phyloP scores from a whole-genome alignment of 805 yeast genomes.

The Blastobotrys peoriensis region DNA sequence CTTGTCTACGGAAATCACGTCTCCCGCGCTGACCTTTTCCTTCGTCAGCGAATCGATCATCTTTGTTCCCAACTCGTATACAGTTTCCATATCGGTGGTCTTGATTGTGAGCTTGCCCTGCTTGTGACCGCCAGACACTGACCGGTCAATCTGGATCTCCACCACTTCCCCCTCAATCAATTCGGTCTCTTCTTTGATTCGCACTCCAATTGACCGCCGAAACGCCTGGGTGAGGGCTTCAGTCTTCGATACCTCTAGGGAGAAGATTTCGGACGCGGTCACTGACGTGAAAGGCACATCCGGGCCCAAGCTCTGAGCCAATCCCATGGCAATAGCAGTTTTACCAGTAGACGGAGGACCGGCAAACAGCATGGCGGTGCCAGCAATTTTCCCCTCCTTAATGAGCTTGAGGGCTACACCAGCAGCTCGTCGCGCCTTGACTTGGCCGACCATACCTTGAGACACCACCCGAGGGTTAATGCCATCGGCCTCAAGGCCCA shows the following conservation, averaged over 20 bases:
- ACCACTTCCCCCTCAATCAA: conserved; percentile 98
- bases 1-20: conserved; percentile 90
- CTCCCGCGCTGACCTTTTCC: conserved; percentile 96
- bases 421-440: conserved; percentile 91
- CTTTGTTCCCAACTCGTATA: conserved; percentile 88
- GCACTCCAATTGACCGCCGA: conserved; percentile 90
- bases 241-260: conserved; percentile 88
- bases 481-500: conserved; percentile 84
- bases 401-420: conserved; percentile 92
- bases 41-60: conserved; percentile 92
- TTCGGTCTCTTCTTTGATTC: conserved; percentile 95
- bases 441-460: conserved; percentile 98
- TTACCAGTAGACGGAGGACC: conserved; percentile 99
- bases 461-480: conserved; percentile 72
- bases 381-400: conserved; percentile 91
- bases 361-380: conserved; percentile 90
- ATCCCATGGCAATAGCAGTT: conserved; percentile 96
- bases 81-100: conserved; percentile 97
- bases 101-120: conserved; percentile 97
- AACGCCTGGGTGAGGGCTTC: conserved; percentile 96
- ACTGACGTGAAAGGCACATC: conserved; percentile 94
- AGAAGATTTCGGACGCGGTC: conserved; percentile 90
- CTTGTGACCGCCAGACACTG: conserved; percentile 94
- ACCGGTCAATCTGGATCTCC: conserved; percentile 89
- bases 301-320: conserved; percentile 41